Base-by-base conservation (phyloP, 345 rosid genomes). In the Hevea brasiliensis region DNA sequence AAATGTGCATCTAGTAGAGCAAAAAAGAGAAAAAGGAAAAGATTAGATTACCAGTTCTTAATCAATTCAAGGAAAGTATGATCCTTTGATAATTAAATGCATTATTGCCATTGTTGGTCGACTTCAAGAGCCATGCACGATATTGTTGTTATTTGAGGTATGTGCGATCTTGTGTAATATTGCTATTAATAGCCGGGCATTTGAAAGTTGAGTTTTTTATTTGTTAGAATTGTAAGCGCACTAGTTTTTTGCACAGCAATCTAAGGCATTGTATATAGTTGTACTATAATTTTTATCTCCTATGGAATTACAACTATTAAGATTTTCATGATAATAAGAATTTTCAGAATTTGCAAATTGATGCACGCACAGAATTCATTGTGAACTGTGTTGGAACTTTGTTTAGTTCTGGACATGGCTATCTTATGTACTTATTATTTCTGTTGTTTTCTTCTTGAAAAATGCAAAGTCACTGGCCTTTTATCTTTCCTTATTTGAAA, bases 101-200 rank as follows among this genome's bases (percentile, higher is more conserved):
- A 14, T 54, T 8, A 14, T 18, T 40, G 48, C 32, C 11, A 15
- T 50, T 44, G 26, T 47, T 54, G 9, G 64, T 29, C 3, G 18
- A n/a, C 8, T 42, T 67, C 35, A 68, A 42, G 70, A n/a, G 47
- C 79, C 74, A 62, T 75, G 74, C 79, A 69, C 63, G 18, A 61
- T 8, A 13, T 27, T 61, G 64, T 53, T 29, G 7, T 63, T 11
- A 45, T 71, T 29, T 45, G 65, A 37, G 37, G 50, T 29, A 17
- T n/a, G 7, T 20, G 11, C 45, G 56, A 54, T 73, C 8, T 17
- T n/a, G 17, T 32, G 37, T 13, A 17, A 35, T 20, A 41, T 54
- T 68, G 53, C 63, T 27, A 18, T 18, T 26, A 13, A 40, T 7
- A 40, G 45, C 48, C n/a, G n/a, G n/a, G n/a, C n/a, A n/a, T n/a